Base-by-base conservation (phyloP, 768 basidiomycete species). In the Serendipita vermifera region DNA sequence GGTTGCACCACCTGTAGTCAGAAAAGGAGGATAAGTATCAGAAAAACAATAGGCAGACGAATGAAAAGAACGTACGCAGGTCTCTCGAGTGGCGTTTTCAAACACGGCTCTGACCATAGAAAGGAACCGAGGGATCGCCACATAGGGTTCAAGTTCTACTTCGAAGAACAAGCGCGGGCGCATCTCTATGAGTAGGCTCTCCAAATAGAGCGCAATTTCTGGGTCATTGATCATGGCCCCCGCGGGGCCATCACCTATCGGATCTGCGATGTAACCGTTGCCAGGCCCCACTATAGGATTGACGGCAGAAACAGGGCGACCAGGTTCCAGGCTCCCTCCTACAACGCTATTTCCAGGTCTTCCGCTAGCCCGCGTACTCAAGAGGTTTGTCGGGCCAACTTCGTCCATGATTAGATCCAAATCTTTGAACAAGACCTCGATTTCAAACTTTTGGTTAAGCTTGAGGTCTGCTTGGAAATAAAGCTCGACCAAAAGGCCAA, bases 391-490 rank as follows among this genome's bases (percentile, higher is more conserved):
- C 2, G 87, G 84, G 65, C 94, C 88, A 41, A 97, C 75, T 5
- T 81, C 68, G 64, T 87, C 87, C 27, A 97, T 77, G 63, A 91
- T 83, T 61, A 99, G 80, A 27, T 89, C 83, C 31, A 99, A 79
- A 31, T 80, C 80, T 68, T 91, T 93, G 77, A 94, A 98, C 17
- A 98, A 73, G 35, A 97, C 83, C 69, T 99, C 96, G 55, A 99
- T 98, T 70, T 98, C 96, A 65, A 99, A 99, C 70, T 97, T 98
- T 66, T 92, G 77, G 66, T 97, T 96, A 56, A 98, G 74, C 70
- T 94, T 94, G 59, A 98, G 76, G 62, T 98, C 93, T 3, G 91
- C 94, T 63, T 85, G 93, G 66, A 93, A 88, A 68, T 99, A 98
- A n/a, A 99, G 77, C 67, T 99, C 96, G 39, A 82, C 87, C 40